Evolutionary conservation across 1,139 yeast species (phyloP), one percentile per base, ranked within the genome.

Genomic region (Protomyces lactucae-debilis): DNA sequence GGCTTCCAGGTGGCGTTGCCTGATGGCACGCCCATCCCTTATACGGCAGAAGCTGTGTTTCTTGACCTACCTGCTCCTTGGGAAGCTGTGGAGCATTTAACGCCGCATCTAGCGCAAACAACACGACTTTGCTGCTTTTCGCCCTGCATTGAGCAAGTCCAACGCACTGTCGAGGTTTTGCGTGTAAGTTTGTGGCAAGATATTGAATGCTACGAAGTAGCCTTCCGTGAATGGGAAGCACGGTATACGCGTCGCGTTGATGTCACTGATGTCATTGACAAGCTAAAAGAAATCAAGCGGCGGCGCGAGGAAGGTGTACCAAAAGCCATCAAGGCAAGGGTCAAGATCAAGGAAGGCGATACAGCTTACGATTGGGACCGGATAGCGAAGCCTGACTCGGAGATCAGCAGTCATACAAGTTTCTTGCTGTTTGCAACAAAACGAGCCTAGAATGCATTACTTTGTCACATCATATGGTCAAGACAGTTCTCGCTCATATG

Each of bases 71-170:
- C 99, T 0, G 86, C 97, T 4, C 99, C 99, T 3, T 93, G 99
- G 98, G 85, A 85, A 35, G 99, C 99, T 10, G 87, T 95, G 65
- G 91, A 92, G 5, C 87, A 88, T 73, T 77, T 93, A 56, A 77
- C 79, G 32, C 67, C 71, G 1, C 95, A 88, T 3, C 80, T 89
- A 21, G 63, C 53, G 16, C 25, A 40, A 16, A 59, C 53, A 12
- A 59, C 57, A 18, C 39, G 63, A 3, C 43, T 59, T n/a, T 59
- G 63, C 36, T 59, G 63, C 46, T 59, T 59, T 43, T 59, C 96
- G 43, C 99, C 99, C 9, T 95, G 99, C 76, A 89, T 95, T 64
- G 99, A 95, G 76, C 99, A 95, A 77, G 99, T 95, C 2, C 86
- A 86, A 66, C 85, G 88, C 71, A 88, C 98, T 0, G 85, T 93